A percentile compares a stretch with the other conserved stretches of the same genome.
Conservation (phyloP, 352 stramenopile genomes). For the Phytophthora pseudosyringae region DNA sequence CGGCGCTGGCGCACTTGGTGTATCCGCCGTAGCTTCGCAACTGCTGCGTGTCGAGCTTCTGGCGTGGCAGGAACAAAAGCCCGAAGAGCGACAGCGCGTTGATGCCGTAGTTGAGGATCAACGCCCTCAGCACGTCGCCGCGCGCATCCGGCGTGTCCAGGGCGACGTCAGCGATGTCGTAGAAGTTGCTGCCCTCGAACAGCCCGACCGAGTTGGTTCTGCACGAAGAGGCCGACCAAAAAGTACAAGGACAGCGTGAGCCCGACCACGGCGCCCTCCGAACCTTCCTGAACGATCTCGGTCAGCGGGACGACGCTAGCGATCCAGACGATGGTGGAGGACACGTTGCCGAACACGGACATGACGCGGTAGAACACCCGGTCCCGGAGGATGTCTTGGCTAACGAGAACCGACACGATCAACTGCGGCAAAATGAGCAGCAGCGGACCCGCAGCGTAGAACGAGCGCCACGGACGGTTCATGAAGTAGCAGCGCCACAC, state of each 20-base stretch:
- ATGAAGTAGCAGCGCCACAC: conserved; percentile 51
- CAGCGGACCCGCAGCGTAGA: conserved; percentile 35
- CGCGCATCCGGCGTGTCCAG: conserved; percentile 32
- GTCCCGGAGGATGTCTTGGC: conserved; percentile 37
- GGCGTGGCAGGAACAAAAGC: conserved; percentile 49
- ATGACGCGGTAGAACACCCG: conserved; percentile 40
- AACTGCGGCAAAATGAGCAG: conserved; percentile 41
- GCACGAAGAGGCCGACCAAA: conserved; percentile 44
- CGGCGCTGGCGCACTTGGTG: conserved; percentile 53
- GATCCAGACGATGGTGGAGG: conserved; percentile 29
- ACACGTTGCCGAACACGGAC: conserved; percentile 30
- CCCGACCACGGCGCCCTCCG: conserved; percentile 53
- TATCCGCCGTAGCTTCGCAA: conserved; percentile 68
- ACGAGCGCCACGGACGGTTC: conserved; percentile 46
- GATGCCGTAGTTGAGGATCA: conserved; percentile 53
- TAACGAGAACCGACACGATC: conserved; percentile 31
- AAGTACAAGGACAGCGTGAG: conserved; percentile 53
- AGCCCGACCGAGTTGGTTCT: conserved; percentile 45
- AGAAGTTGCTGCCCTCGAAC: conserved; percentile 51
- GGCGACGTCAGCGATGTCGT: conserved; percentile 29
- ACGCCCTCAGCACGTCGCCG: conserved; percentile 32
- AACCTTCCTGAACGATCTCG: conserved; percentile 66
- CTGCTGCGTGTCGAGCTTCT: conserved; percentile 71
- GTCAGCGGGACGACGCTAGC: conserved; percentile 49
- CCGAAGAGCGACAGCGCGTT: conserved; percentile 45